These are phyloP conservation scores for Paramarasmius palmivorus DNA, from an alignment of 1,284 basidiomycete genomes.

Conservation along the genomic window DNA sequence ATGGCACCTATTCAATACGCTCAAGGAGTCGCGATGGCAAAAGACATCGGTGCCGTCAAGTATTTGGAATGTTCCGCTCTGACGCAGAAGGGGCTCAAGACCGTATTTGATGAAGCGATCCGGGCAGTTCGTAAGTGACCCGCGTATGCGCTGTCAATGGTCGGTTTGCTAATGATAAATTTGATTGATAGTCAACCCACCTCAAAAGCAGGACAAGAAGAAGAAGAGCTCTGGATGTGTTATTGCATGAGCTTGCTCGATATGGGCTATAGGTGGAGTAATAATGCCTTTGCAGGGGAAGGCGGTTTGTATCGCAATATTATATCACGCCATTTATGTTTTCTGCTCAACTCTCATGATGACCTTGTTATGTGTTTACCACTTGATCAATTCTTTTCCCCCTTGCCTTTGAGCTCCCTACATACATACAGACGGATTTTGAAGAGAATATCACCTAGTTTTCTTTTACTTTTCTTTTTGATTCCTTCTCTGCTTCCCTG, in stretches of 20 bases:
- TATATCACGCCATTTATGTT: conserved; percentile 63
- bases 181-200: conserved; percentile 69
- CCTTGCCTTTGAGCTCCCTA: conserved; percentile 14
- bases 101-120: conserved; percentile 96
- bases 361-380: conserved; percentile 31
- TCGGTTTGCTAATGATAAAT: conserved; percentile 15
- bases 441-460: conserved; percentile 6
- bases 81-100: conserved; percentile 97
- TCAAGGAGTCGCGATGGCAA: conserved; percentile 89
- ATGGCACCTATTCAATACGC: conserved; percentile 93
- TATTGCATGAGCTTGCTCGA: conserved; percentile 55
- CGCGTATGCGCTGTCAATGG: conserved; percentile 5
- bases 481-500: conserved; percentile 23
- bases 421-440: conserved; percentile 19
- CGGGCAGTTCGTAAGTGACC: conserved; percentile 80
- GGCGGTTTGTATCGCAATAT: conserved; percentile 21
- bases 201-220: conserved; percentile 54
- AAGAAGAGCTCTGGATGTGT: conserved; percentile 57
- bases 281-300: background rate
- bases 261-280: background rate
- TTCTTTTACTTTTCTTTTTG: conserved; percentile 22
- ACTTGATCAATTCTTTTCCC: conserved; percentile 7
- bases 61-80: conserved; percentile 97
- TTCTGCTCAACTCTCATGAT: conserved; percentile 46
- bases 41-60: conserved; percentile 94